phyloP scores from a whole-genome alignment of 306 rosid species.

The Cicer judaicum region DNA sequence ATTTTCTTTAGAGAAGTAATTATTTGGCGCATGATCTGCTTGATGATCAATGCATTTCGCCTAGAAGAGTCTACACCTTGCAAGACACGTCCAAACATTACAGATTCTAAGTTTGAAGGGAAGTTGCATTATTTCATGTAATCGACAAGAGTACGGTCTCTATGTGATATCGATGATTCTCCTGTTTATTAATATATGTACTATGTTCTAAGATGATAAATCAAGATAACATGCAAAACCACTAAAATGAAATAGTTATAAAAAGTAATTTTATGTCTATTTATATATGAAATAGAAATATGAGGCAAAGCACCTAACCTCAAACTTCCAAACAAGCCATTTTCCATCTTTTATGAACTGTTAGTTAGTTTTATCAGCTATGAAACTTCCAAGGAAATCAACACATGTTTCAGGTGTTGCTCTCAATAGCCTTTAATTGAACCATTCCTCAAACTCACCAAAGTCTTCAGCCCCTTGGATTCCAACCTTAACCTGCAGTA shows the following conservation, averaged over 20 bases:
- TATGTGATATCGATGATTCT: too few relatives aligned
- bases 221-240: constrained; percentile 36
- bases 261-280: background rate
- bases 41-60: too few relatives aligned
- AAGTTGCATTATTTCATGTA: too few relatives aligned
- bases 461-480: constrained; percentile 77
- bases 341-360: constrained; percentile 83
- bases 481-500: constrained; percentile 73
- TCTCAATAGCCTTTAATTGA: constrained; percentile 89
- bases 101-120: too few relatives aligned
- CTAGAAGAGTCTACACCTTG: too few relatives aligned
- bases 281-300: constrained; percentile 21
- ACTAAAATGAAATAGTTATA: constrained; percentile 1
- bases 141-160: too few relatives aligned
- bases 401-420: constrained; percentile 99
- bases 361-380: constrained; percentile 67
- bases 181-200: too few relatives aligned
- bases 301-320: constrained; percentile 77
- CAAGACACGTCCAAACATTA: too few relatives aligned
- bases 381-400: constrained; percentile 88
- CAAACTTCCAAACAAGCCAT: constrained; percentile 99
- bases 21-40: too few relatives aligned
- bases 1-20: too few relatives aligned
- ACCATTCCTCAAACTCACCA: constrained; percentile 92
- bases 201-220: constrained; percentile 3